Base-by-base conservation (phyloP, 2,329 filamentous ascomycete species). In the Fusarium nematophilum region DNA sequence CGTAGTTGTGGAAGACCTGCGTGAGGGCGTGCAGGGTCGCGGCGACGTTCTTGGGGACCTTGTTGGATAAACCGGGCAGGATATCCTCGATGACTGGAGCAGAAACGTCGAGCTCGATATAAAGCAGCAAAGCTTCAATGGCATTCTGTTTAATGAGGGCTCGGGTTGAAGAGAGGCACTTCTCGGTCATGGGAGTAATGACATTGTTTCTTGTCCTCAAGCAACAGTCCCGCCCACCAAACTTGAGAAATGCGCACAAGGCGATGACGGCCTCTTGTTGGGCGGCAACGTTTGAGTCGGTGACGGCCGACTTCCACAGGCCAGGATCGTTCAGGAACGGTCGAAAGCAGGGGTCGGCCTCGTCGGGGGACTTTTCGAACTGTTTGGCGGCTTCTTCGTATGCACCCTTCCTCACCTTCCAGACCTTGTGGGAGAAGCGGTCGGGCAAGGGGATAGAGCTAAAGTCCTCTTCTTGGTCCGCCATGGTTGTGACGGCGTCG, bases 341-440 rank as follows among this genome's bases (percentile, higher is more conserved):
- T 67, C 88, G 85, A 69, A 99, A 97, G 29, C 89, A 89, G 10
- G 93, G 88, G 73, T 96, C 91, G 67, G 88, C 85, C 73, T 98
- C 94, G 77, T 93, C 90, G 58, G 92, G 89, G 6, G 93, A 92
- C 54, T 86, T 81, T 73, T 93, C 89, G 75, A 99, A 98, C 66
- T 89, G 86, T 75, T 95, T 93, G 33, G 90, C 86, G 15, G 92
- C 93, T 66, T 95, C 92, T 82, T 99, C 95, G 74, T 98, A 99
- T 47, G 89, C 95, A 72, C 87, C 88, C 79, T 99, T 99, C 71
- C 95, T 87, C 34, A 96, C 93, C 84, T 99, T 99, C 95, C 95
- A 99, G 25, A 51, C 42, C 54, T 96, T 96, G 81, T 96, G 92
- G 49, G 85, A 81, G 78, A 93, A 96, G 73, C 92, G 87, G 62